Evolutionary conservation across 495 filamentous ascomycete genomes (phyloP).

Genomic region (Penicillium crystallinum): DNA sequence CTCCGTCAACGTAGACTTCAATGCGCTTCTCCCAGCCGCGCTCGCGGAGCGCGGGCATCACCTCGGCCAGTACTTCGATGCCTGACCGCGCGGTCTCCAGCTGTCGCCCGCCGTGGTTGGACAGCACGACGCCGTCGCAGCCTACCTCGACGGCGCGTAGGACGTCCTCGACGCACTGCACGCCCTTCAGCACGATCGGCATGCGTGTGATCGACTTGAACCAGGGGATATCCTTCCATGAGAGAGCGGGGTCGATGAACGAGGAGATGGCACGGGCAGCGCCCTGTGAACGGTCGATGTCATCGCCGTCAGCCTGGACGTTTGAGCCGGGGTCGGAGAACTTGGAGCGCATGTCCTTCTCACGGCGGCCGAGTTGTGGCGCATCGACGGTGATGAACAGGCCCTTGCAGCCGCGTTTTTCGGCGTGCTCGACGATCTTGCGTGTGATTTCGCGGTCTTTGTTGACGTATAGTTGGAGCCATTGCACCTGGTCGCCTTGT

Average conservation of each 20-base stretch:
- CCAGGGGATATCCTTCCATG: constrained; percentile 94
- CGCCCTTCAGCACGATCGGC: constrained; percentile 95
- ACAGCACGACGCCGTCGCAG: constrained; percentile 89
- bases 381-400: constrained; percentile 99
- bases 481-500: constrained; percentile 78
- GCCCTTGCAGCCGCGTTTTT: constrained; percentile 86
- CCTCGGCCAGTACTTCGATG: constrained; percentile 92
- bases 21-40: constrained; percentile 77
- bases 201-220: constrained; percentile 88
- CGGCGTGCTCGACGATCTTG: constrained; percentile 86
- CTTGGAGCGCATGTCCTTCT: constrained; percentile 94
- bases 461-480: constrained; percentile 98
- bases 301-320: constrained; percentile 64
- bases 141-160: constrained; percentile 75
- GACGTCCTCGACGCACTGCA: constrained; percentile 94
- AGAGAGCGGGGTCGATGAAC: constrained; percentile 89
- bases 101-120: constrained; percentile 96
- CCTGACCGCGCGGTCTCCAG: constrained; percentile 87
- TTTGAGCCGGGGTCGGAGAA: constrained; percentile 82
- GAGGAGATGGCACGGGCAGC: constrained; percentile 87
- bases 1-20: constrained; percentile 89
- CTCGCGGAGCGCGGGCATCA: constrained; percentile 87
- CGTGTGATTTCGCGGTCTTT: constrained; percentile 89
- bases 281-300: constrained; percentile 80
- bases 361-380: constrained; percentile 86